Conservation (phyloP, 1,284 basidiomycete genomes). For the Moesziomyces globuligerus region DNA sequence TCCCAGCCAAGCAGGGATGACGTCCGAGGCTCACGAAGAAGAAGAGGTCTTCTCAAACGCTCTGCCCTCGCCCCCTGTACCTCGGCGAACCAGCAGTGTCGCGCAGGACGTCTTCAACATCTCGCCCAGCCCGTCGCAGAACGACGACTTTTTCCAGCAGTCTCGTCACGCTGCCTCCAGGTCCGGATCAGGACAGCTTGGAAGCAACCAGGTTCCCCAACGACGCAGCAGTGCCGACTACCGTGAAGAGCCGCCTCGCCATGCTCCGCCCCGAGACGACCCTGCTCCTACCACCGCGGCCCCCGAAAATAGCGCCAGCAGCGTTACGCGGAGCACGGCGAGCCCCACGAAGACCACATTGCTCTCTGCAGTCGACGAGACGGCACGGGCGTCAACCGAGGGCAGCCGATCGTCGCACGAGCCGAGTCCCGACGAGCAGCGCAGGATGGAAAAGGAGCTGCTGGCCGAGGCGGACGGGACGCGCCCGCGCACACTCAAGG, state of each 20-base stretch:
- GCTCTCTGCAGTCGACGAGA: conserved; percentile 14
- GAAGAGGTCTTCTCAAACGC: conserved; percentile 23
- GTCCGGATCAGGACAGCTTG: conserved; percentile 16
- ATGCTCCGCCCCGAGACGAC: conserved; percentile 2
- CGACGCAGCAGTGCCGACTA: conserved; percentile 22
- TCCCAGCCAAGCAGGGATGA: neutral
- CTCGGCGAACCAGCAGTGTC: conserved; percentile 38
- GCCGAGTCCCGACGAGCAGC: conserved; percentile 35
- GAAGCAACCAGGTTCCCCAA: conserved; percentile 15
- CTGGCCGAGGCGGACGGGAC: conserved; percentile 33
- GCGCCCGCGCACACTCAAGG: conserved; percentile 46
- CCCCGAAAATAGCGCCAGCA: neutral
- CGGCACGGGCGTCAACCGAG: neutral
- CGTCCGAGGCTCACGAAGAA: neutral
- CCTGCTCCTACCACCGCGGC: neutral
- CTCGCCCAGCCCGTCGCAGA: conserved; percentile 23
- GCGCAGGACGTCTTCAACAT: conserved; percentile 21
- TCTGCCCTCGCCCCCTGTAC: conserved; percentile 38
- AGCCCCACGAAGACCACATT: conserved; percentile 13
- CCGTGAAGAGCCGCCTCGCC: conserved; percentile 9
- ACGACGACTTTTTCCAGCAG: conserved; percentile 4
- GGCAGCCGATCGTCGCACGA: conserved; percentile 15
- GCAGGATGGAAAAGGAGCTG: conserved; percentile 33
- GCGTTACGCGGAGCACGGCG: neutral
- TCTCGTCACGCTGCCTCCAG: conserved; percentile 10